Conservation (phyloP, 1,284 basidiomycete species). For the Mycena sp. region DNA sequence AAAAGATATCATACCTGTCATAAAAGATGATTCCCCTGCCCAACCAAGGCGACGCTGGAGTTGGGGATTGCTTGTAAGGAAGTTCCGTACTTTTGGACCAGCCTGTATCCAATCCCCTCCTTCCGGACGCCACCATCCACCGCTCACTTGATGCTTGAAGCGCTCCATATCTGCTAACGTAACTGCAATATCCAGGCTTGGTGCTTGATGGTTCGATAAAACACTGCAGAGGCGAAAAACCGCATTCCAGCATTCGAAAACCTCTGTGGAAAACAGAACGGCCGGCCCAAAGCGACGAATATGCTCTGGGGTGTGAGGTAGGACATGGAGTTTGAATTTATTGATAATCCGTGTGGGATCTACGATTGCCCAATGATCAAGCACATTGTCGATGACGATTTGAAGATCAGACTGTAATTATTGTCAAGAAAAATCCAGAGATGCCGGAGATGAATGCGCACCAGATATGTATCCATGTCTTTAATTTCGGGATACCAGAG, state of each 20-base stretch:
- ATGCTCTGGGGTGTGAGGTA: conserved; percentile 42
- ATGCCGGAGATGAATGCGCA: conserved; percentile 17
- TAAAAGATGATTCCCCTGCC: neutral
- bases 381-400: conserved; percentile 41
- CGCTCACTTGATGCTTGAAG: conserved; percentile 22
- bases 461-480: conserved; percentile 44
- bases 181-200: conserved; percentile 46
- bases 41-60: neutral
- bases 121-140: conserved; percentile 28
- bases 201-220: conserved; percentile 47
- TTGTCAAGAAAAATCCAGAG: neutral
- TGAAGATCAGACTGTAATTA: conserved; percentile 40
- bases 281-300: conserved; percentile 47
- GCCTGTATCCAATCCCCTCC: conserved; percentile 21
- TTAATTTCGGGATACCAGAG: conserved; percentile 49
- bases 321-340: conserved; percentile 49
- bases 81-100: neutral
- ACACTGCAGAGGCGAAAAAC: conserved; percentile 48
- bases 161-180: conserved; percentile 12
- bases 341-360: too few relatives aligned
- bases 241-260: conserved; percentile 49
- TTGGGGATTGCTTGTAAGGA: neutral
- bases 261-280: conserved; percentile 44
- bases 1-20: neutral
- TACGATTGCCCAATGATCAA: conserved; percentile 40